A percentile compares a stretch with the other conserved stretches of the same genome.
Conservation (phyloP, 2,329 filamentous ascomycete species). For the Thelonectria blattea region DNA sequence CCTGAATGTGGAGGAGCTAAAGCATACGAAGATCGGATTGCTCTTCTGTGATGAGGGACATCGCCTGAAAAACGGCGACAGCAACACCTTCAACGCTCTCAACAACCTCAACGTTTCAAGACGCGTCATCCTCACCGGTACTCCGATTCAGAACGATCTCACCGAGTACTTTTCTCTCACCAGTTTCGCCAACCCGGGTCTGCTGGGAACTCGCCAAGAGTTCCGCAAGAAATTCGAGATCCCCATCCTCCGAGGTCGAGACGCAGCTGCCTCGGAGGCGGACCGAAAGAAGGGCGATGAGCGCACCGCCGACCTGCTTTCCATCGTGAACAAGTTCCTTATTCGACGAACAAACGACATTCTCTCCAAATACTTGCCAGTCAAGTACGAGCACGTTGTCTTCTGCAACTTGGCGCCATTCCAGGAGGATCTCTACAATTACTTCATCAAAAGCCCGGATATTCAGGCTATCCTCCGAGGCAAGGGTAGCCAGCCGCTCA, state of each 20-base stretch:
- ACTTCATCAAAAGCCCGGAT: conserved; percentile 94
- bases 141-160: conserved; percentile 97
- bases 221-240: conserved; percentile 95
- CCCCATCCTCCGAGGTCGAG: conserved; percentile 88
- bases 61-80: conserved; percentile 95
- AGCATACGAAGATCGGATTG: conserved; percentile 86
- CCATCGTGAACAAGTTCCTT: conserved; percentile 95
- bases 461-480: conserved; percentile 91
- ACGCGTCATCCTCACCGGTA: conserved; percentile 93
- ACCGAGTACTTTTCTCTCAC: conserved; percentile 96
- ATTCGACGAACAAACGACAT: conserved; percentile 98
- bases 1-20: conserved; percentile 88
- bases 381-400: conserved; percentile 99
- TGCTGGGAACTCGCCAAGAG: conserved; percentile 86
- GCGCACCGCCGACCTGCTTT: conserved; percentile 79
- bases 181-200: conserved; percentile 93
- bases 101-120: conserved; percentile 89
- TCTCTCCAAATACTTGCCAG: conserved; percentile 92
- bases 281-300: conserved; percentile 85
- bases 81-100: conserved; percentile 89
- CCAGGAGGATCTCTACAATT: conserved; percentile 91
- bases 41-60: conserved; percentile 97
- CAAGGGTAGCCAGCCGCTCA: conserved; percentile 94
- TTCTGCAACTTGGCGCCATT: conserved; percentile 96
- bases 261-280: conserved; percentile 84